phyloP scores from a whole-genome alignment of 495 filamentous ascomycete genomes.

The Talaromyces proteolyticus region DNA sequence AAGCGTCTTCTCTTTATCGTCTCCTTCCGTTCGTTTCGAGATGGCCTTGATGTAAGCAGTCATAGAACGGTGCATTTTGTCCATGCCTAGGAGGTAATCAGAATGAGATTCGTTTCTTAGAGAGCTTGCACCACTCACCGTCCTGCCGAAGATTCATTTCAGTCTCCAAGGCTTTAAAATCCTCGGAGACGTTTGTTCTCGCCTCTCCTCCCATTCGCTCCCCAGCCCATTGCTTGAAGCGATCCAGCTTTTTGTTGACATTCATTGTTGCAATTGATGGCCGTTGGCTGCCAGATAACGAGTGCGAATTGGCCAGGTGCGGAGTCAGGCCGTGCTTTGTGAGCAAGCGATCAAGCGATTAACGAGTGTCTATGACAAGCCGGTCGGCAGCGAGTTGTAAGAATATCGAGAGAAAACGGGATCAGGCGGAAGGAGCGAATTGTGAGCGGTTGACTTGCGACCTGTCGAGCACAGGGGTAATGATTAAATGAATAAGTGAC shows the following conservation, averaged over 20 bases:
- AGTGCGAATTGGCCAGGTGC: too few species aligned
- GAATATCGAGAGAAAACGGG: too few species aligned
- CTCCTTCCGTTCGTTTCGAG: constrained; percentile 76
- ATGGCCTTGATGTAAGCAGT: constrained; percentile 85
- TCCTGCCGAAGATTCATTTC: constrained; percentile 93
- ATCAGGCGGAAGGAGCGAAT: too few species aligned
- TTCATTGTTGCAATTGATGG: constrained; percentile 59
- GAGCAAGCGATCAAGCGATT: too few species aligned
- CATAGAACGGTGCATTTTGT: constrained; percentile 86
- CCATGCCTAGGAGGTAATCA: constrained; percentile 59
- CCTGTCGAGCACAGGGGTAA: too few species aligned
- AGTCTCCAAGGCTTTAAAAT: constrained; percentile 87
- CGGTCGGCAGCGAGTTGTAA: too few species aligned
- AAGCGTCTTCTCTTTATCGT: constrained; percentile 79
- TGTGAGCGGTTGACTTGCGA: too few species aligned
- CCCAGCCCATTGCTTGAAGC: constrained; percentile 97
- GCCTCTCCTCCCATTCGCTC: constrained; percentile 94
- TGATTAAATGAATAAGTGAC: too few species aligned
- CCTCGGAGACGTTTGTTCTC: constrained; percentile 82
- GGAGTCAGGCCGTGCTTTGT: too few species aligned
- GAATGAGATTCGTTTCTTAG: constrained; percentile 3
- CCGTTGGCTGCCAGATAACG: too few species aligned
- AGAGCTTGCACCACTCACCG: constrained; percentile 50
- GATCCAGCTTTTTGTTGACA: constrained; percentile 92
- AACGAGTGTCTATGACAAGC: too few species aligned